Evolutionary conservation across 169 alveolate genomes (phyloP).

Genomic region (Cryptosporidium xiaoi): DNA sequence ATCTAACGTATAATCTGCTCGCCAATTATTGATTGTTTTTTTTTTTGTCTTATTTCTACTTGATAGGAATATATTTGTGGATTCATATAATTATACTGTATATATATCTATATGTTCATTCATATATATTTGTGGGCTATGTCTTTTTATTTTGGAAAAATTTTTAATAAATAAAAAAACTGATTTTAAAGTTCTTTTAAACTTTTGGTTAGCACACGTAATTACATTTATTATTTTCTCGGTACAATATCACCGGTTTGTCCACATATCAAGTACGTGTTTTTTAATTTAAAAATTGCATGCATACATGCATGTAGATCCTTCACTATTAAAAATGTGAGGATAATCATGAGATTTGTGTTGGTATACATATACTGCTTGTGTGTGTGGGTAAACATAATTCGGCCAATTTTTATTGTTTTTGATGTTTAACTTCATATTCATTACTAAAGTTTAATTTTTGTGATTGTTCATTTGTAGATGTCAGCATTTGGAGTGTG

Average conservation of each 20-base stretch:
- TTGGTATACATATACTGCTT: too few species aligned
- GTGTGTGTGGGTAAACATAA: too few species aligned
- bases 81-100: too few species aligned
- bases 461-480: too few species aligned
- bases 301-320: slow-evolving; percentile 52
- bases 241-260: slow-evolving; percentile 40
- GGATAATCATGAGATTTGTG: background rate
- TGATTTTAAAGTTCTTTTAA: too few species aligned
- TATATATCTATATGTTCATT: too few species aligned
- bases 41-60: background rate
- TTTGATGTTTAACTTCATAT: too few species aligned
- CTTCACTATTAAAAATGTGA: slow-evolving; percentile 2
- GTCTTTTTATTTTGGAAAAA: slow-evolving; percentile 12
- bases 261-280: slow-evolving; percentile 65
- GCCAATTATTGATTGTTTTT: background rate
- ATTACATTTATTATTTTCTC: slow-evolving; percentile 14
- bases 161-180: background rate
- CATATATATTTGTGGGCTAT: background rate
- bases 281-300: background rate
- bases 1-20: slow-evolving; percentile 63
- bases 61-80: background rate
- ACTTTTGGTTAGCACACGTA: background rate
- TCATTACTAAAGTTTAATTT: too few species aligned
- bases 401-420: too few species aligned
- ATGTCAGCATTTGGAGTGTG: too few species aligned